Evolutionary conservation across 1,139 yeast genomes (phyloP), one percentile per base, ranked within the genome.

Genomic region (Suhomyces kunorum): DNA sequence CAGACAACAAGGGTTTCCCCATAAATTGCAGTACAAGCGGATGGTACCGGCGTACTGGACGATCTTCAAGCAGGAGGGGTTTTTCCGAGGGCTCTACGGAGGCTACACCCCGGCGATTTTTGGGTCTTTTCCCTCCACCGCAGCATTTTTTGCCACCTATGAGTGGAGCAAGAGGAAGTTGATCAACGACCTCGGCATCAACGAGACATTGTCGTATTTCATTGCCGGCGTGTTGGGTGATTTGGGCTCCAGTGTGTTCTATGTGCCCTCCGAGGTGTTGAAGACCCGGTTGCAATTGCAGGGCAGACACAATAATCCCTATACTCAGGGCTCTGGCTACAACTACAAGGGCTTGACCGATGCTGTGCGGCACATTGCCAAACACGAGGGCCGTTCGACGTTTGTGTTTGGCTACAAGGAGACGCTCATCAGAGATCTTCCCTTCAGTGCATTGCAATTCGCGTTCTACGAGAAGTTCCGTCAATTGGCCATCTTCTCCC

Each of bases 251-350:
- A 85, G 95, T 55, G 66, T 92, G n/a, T 83, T 88, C 33, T 92
- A 92, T 54, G 98, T 92, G n/a, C 98, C 98, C 3, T 82, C 92
- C 24, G 98, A 92, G 59, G 98, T 92, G n/a, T 66, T 92, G 43
- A 92, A 94, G 61, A 89, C 98, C 6, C 73, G 98, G 53, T 65
- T 92, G 36, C 98, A 92, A 64, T 68, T 92, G 39, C 98, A 92
- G 63, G 98, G 98, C 1, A 74, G 81, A 36, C 76, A 78, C 62
- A 87, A 89, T 61, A 92, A 90, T 59, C 87, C 86, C 0, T 72
- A 74, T 59, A 89, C 90, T 46, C 61, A 71, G 35, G 87, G 88
- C 9, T 61, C 71, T 38, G 97, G 96, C 0, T 92, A 92, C 63
- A 92, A 92, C 58, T 92, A 92, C 61, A 73, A 71, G 38, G 86